A percentile compares a stretch with the other conserved stretches of the same genome.
phyloP scores from a whole-genome alignment of 73 alveolate genomes.

The Paramecium bursaria region DNA sequence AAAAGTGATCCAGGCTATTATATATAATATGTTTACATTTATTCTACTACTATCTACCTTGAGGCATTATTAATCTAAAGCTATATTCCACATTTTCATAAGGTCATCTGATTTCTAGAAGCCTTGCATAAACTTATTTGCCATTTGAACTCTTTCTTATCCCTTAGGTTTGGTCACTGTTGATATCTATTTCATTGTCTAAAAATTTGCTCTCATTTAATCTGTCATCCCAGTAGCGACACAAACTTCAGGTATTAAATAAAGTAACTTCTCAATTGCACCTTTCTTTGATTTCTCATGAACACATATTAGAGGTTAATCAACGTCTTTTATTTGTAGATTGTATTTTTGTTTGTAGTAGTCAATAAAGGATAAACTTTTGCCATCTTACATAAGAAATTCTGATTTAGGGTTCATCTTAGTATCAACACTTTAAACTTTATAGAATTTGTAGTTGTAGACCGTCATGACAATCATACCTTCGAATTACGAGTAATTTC shows the following conservation, averaged over 20 bases:
- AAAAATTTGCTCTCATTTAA: slow-evolving; percentile 86
- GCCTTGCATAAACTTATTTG: slow-evolving; percentile 78
- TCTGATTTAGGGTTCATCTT: too few species aligned
- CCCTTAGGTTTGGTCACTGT: slow-evolving; percentile 83
- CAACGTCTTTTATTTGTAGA: too few species aligned
- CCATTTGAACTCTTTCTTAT: slow-evolving; percentile 81
- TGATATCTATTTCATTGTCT: slow-evolving; percentile 86
- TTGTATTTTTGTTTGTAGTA: too few species aligned
- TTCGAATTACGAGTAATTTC: slow-evolving; percentile 28
- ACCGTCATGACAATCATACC: neutral
- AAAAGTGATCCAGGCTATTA: too few species aligned
- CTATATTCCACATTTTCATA: slow-evolving; percentile 79
- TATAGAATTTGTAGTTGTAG: too few species aligned
- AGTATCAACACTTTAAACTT: too few species aligned
- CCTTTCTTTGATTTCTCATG: too few species aligned
- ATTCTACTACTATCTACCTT: slow-evolving; percentile 64
- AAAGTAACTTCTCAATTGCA: too few species aligned
- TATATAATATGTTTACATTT: slow-evolving; percentile 71
- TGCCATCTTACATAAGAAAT: too few species aligned
- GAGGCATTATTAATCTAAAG: slow-evolving; percentile 71
- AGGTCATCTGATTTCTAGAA: slow-evolving; percentile 73
- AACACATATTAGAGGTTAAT: too few species aligned
- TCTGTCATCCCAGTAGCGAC: slow-evolving; percentile 97
- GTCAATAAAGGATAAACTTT: too few species aligned
- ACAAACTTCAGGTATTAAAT: too few species aligned